These are phyloP conservation scores for Alnus rubra DNA, from an alignment of 306 rosid species.

Conservation along the genomic window DNA sequence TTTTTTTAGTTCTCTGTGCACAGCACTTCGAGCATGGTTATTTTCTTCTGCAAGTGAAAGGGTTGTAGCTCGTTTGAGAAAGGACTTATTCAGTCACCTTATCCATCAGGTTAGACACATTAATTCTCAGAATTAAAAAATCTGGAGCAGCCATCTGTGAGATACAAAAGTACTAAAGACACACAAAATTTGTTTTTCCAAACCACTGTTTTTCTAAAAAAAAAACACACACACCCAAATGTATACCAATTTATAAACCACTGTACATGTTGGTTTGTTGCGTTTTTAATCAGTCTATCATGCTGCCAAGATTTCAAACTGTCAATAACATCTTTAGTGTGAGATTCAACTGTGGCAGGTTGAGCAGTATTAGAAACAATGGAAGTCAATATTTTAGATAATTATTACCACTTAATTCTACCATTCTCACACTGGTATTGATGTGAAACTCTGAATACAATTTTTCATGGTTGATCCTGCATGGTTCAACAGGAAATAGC, in stretches of 20 bases:
- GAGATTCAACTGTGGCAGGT: background rate
- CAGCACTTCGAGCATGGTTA: slow-evolving; percentile 51
- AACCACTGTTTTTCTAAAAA: too few species aligned
- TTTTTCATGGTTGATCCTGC: slow-evolving; percentile 5
- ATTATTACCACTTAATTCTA: background rate
- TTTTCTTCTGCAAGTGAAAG: slow-evolving; percentile 53
- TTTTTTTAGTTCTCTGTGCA: slow-evolving; percentile 46
- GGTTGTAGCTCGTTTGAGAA: slow-evolving; percentile 53
- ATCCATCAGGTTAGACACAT: slow-evolving; percentile 33
- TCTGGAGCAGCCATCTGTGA: background rate
- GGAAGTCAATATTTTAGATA: background rate
- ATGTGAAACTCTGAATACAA: background rate
- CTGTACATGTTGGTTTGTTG: background rate
- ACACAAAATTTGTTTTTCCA: background rate
- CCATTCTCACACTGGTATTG: background rate
- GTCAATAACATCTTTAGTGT: background rate
- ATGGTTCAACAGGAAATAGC: slow-evolving; percentile 46
- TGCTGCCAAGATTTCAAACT: background rate
- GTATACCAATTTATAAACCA: background rate
- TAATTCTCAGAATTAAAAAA: background rate
- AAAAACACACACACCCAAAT: too few species aligned
- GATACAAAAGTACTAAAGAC: background rate
- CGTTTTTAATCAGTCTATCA: background rate
- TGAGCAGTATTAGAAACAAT: background rate
- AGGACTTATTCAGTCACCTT: slow-evolving; percentile 45